Percentiles rank a stretch among this genome's conserved stretches.
These are phyloP conservation scores for Coniochaeta sp. DNA, from an alignment of 2,329 filamentous ascomycete species.

Conservation along the genomic window DNA sequence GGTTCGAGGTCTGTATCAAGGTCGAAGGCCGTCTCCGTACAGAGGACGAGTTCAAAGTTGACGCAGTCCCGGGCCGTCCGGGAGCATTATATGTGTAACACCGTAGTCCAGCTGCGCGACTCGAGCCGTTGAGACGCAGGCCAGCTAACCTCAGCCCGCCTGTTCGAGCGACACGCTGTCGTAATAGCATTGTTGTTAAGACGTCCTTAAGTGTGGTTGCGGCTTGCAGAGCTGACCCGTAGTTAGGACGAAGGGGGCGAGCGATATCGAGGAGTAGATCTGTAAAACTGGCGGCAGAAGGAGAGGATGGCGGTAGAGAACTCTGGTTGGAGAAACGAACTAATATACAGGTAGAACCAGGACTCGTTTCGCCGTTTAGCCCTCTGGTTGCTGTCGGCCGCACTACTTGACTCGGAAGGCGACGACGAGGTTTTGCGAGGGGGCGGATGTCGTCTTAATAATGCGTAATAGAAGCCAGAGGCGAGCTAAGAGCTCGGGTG, in stretches of 20 bases:
- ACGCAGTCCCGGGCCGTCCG: slow-evolving; percentile 1
- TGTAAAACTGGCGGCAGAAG: background rate
- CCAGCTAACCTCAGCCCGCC: slow-evolving; percentile 5
- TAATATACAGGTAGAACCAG: background rate
- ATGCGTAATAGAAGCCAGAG: slow-evolving; percentile 1
- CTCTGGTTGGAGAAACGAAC: background rate
- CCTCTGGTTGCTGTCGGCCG: background rate
- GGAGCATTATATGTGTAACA: slow-evolving; percentile 4
- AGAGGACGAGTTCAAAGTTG: background rate
- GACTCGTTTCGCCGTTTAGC: background rate
- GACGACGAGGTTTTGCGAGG: background rate
- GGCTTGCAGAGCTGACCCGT: background rate
- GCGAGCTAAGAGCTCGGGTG: slow-evolving; percentile 1
- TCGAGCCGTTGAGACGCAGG: slow-evolving; percentile 4
- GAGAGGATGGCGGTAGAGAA: background rate
- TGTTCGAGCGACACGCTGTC: slow-evolving; percentile 10
- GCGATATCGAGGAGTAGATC: background rate
- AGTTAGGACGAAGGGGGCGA: background rate
- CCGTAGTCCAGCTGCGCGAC: background rate
- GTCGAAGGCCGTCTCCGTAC: background rate
- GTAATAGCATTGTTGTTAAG: slow-evolving; percentile 10
- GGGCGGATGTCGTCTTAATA: slow-evolving; percentile 2
- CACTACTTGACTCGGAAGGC: background rate
- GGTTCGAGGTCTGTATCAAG: slow-evolving; percentile 13
- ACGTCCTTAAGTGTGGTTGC: background rate